phyloP scores from a whole-genome alignment of 495 filamentous ascomycete species.

The Tetracladium setigerum region DNA sequence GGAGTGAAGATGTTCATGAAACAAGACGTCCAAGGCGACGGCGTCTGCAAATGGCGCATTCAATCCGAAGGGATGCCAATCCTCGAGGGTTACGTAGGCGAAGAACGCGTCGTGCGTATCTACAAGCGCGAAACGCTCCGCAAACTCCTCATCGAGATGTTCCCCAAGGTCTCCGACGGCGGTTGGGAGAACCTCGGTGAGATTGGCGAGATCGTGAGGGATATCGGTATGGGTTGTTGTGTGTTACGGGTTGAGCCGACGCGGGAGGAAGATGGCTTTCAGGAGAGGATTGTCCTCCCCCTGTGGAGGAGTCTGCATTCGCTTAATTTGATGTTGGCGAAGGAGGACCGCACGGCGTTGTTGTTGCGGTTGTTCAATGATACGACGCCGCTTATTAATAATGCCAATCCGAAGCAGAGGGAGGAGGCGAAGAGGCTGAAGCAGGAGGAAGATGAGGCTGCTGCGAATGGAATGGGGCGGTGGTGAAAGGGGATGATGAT shows the following conservation, averaged over 20 bases:
- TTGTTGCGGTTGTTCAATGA: constrained; percentile 87
- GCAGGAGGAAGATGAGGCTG: constrained; percentile 16
- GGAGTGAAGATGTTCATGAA: constrained; percentile 98
- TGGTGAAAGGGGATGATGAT: too few species aligned
- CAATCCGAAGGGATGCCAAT: constrained; percentile 87
- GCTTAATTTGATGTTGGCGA: constrained; percentile 93
- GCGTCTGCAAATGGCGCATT: constrained; percentile 87
- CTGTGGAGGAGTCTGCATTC: constrained; percentile 84
- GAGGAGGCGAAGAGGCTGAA: constrained; percentile 23
- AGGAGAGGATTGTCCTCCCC: constrained; percentile 77
- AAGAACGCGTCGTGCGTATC: constrained; percentile 64
- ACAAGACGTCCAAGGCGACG: constrained; percentile 79
- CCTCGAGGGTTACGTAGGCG: constrained; percentile 79
- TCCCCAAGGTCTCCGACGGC: constrained; percentile 65
- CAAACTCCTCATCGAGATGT: constrained; percentile 85
- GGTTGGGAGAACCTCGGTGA: constrained; percentile 74
- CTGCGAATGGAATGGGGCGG: constrained; percentile 17
- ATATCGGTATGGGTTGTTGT: constrained; percentile 85
- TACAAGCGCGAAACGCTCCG: constrained; percentile 68
- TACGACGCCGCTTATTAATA: constrained; percentile 59
- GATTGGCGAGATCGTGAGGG: constrained; percentile 74
- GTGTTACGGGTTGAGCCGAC: constrained; percentile 74
- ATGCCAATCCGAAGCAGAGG: constrained; percentile 31
- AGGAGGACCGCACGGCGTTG: constrained; percentile 92
- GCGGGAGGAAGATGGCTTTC: constrained; percentile 60